Conservation (phyloP, 768 basidiomycete species). For the Lepiota brunneoincarnata region DNA sequence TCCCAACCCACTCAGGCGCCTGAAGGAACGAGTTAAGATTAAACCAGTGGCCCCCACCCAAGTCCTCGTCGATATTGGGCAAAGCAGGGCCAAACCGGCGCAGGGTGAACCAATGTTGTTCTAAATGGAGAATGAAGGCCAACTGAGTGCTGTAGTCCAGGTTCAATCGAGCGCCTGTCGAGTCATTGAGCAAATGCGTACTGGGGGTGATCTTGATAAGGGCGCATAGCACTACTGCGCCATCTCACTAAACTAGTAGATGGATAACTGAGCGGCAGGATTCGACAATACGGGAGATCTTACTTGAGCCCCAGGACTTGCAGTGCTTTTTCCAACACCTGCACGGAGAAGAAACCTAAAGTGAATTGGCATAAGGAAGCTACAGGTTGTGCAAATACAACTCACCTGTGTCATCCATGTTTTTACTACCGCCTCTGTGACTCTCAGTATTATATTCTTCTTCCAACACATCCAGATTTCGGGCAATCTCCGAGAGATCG, state of each 20-base stretch:
- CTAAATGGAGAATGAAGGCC: slow-evolving; percentile 83
- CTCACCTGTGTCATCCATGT: slow-evolving; percentile 90
- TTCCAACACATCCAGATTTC: slow-evolving; percentile 66
- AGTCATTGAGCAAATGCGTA: slow-evolving; percentile 29
- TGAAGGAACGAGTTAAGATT: slow-evolving; percentile 78
- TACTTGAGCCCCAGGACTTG: slow-evolving; percentile 83
- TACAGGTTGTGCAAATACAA: background rate
- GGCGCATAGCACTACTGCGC: slow-evolving; percentile 80
- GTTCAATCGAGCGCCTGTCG: background rate
- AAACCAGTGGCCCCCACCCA: slow-evolving; percentile 74
- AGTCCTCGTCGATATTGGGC: slow-evolving; percentile 37
- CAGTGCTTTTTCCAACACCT: slow-evolving; percentile 83
- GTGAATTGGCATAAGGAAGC: background rate
- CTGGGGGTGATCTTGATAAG: slow-evolving; percentile 77
- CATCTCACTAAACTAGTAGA: slow-evolving; percentile 69
- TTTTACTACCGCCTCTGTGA: slow-evolving; percentile 54
- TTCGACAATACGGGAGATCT: slow-evolving; percentile 16
- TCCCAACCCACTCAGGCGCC: slow-evolving; percentile 79
- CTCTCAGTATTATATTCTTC: slow-evolving; percentile 45
- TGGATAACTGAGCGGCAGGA: background rate
- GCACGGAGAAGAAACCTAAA: slow-evolving; percentile 87
- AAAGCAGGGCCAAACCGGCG: slow-evolving; percentile 69
- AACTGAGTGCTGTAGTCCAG: slow-evolving; percentile 59
- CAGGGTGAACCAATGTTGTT: slow-evolving; percentile 89
- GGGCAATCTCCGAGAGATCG: slow-evolving; percentile 75